These are phyloP conservation scores for Cerioporus squamosus DNA, from an alignment of 1,284 basidiomycete genomes.

Conservation along the genomic window DNA sequence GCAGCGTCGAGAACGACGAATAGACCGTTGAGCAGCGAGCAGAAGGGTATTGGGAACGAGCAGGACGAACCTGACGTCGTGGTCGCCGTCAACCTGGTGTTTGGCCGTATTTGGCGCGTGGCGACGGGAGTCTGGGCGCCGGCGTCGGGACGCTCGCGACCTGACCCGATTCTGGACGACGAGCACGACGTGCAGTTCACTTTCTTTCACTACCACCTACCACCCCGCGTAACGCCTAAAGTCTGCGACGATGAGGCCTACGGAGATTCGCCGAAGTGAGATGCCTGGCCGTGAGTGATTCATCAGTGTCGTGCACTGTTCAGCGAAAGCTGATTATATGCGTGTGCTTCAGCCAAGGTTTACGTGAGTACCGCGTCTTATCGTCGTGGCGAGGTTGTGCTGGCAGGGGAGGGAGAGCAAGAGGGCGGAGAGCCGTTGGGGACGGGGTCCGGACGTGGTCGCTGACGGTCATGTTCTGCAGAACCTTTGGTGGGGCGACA, in stretches of 20 bases:
- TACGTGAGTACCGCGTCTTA: constrained; percentile 56
- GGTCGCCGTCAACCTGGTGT: constrained; percentile 25
- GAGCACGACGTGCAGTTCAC: constrained; percentile 3
- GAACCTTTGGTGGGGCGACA: constrained; percentile 94
- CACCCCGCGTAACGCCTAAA: constrained; percentile 10
- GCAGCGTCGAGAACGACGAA: not conserved
- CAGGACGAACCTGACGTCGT: constrained; percentile 24
- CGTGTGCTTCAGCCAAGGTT: constrained; percentile 52
- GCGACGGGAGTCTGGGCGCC: constrained; percentile 17
- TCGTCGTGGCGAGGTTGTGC: not conserved
- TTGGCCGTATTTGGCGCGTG: constrained; percentile 23
- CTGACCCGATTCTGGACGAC: constrained; percentile 21
- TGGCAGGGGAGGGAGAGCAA: not conserved
- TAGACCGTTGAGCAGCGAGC: not conserved
- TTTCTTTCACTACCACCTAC: constrained; percentile 5
- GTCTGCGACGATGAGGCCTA: constrained; percentile 65
- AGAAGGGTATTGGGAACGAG: not conserved
- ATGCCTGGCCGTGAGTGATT: constrained; percentile 78
- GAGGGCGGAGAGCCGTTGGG: not conserved
- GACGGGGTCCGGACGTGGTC: not conserved
- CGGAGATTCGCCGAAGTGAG: constrained; percentile 60
- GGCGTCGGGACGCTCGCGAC: constrained; percentile 22
- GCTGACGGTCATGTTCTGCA: constrained; percentile 35
- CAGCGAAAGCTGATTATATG: constrained; percentile 2
- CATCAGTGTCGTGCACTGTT: not conserved